Evolutionary conservation across 306 rosid genomes (phyloP), one percentile per base, ranked within the genome.

Genomic region (Vicia sativa): DNA sequence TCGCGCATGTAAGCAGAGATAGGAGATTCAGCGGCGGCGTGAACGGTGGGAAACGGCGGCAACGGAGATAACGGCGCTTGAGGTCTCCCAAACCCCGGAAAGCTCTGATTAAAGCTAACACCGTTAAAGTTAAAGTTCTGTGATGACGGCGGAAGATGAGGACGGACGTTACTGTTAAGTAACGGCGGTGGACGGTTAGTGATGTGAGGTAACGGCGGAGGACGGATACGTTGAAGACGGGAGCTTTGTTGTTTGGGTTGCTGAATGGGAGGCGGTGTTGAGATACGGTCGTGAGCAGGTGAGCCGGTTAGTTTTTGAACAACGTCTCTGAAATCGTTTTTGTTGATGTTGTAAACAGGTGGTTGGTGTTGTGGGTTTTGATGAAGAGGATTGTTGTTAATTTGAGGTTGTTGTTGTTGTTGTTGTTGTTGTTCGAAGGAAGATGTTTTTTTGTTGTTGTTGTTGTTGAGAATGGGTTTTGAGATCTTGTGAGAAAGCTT

Each of bases 291-390:
- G 21, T 90, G 95, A 1, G 95, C 95, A 28, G 99, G 99, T 3
- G 99, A 91, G 4, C 99, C 97, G 1, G 97, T 95, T 28, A 95
- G 96, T 81, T 87, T 95, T 83, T 95, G 99, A 21, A 95, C 99
- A 3, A 90, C 96, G 12, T 95, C 97, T 11, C 99, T 74, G 84
- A 95, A 95, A 39, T 95, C 99, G 41, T 80, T 95, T 79, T 95
- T 95, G 91, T 88, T 95, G 77, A 95, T 95, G 77, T 95, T 95
- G 76, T 95, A 95, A 6, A 95, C 97, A 2, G 99, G 99, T 7
- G 99, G 97, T 70, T 93, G 97, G 39, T 93, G 91, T 70, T 88
- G 96, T 41, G 81, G 82, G 2, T 74, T 77, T 61, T 76, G 83
- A 11, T 56, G 62, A 2, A 21, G 58, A 19, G 58, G 58, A 52